Evolutionary conservation across 2,329 filamentous ascomycete genomes (phyloP).

Genomic region (Ciborinia camelliae): DNA sequence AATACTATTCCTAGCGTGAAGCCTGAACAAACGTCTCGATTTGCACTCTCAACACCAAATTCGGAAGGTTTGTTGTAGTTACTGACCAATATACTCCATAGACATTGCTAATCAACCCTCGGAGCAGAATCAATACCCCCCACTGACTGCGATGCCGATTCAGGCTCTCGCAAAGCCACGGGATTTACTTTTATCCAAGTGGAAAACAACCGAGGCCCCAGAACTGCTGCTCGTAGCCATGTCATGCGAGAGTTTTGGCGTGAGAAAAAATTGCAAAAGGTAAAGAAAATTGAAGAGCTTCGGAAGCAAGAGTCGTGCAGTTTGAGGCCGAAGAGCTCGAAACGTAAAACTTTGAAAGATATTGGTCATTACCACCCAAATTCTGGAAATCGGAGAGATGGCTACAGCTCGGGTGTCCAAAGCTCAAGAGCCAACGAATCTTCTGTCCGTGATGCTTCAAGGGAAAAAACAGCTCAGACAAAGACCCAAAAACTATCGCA

Average conservation of each 20-base stretch:
- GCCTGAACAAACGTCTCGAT: neutral
- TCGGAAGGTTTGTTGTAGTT: neutral
- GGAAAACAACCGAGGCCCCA: neutral
- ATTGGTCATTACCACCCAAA: neutral
- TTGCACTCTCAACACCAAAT: neutral
- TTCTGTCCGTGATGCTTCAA: neutral
- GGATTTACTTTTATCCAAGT: conserved; percentile 5
- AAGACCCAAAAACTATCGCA: neutral
- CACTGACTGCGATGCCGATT: neutral
- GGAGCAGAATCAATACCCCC: neutral
- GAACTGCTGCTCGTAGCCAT: conserved; percentile 9
- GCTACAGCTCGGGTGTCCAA: neutral
- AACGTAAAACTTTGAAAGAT: neutral
- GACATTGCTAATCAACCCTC: neutral
- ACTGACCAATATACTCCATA: neutral
- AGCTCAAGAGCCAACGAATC: neutral
- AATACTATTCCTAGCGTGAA: neutral
- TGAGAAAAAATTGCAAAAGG: neutral
- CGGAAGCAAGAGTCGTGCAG: neutral
- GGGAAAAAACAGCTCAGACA: too few relatives aligned
- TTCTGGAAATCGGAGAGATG: neutral
- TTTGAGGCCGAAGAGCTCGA: neutral
- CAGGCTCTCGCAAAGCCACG: neutral
- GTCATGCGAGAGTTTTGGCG: conserved; percentile 13
- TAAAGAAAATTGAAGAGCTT: neutral